Percentiles rank a stretch among this genome's conserved stretches.
Conservation (phyloP, 2,329 filamentous ascomycete species). For the Fusarium buharicum region DNA sequence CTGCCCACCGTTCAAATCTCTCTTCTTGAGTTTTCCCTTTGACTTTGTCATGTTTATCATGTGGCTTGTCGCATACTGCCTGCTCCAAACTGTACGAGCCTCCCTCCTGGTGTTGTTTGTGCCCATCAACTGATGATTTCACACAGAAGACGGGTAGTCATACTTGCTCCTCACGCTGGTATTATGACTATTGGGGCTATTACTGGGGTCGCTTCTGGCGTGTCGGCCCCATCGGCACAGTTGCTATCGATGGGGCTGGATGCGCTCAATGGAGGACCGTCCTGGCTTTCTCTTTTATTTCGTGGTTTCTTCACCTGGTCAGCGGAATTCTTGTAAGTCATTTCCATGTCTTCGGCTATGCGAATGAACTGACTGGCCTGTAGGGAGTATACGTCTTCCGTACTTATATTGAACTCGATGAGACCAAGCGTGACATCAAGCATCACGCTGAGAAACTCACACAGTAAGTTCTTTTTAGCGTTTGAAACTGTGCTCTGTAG, state of each 20-base stretch:
- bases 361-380: not conserved
- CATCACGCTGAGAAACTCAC: conserved; percentile 4
- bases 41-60: conserved; percentile 44
- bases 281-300: conserved; percentile 42
- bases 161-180: conserved; percentile 37
- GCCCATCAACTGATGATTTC: not conserved
- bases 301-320: conserved; percentile 33
- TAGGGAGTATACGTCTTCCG: conserved; percentile 27
- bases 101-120: not conserved
- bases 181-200: conserved; percentile 44
- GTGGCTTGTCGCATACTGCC: conserved; percentile 45
- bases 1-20: conserved; percentile 33
- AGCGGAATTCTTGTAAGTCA: conserved; percentile 38
- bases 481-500: not conserved
- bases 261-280: conserved; percentile 40
- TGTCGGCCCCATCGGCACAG: conserved; percentile 20
- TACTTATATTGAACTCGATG: conserved; percentile 20
- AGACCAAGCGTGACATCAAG: conserved; percentile 4
- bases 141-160: conserved; percentile 20
- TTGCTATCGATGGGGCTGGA: conserved; percentile 20
- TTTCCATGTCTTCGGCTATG: rapidly evolving
- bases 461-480: not conserved
- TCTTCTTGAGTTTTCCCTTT: conserved; percentile 42
- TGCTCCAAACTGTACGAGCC: conserved; percentile 38
- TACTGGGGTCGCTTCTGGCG: conserved; percentile 42